Percentiles rank a stretch among this genome's conserved stretches.
phyloP scores from a whole-genome alignment of 768 basidiomycete species.

The Boletus vermiculosoides region DNA sequence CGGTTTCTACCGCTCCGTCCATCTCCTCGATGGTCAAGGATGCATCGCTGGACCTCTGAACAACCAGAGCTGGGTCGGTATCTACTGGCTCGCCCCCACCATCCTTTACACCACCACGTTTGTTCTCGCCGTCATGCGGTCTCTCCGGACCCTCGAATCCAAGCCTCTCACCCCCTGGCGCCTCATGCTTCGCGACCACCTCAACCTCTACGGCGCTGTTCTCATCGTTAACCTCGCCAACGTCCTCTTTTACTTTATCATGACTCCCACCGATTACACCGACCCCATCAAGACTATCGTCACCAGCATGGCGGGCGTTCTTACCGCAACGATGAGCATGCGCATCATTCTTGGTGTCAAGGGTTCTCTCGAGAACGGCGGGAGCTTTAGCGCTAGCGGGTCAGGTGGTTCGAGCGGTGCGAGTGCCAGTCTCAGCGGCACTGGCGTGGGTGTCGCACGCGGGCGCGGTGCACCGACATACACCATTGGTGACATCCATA shows the following conservation, averaged over 20 bases:
- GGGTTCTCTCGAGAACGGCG: slow-evolving; percentile 70
- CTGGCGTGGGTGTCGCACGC: slow-evolving; percentile 23
- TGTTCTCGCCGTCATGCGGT: slow-evolving; percentile 23
- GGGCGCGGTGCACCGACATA: slow-evolving; percentile 30
- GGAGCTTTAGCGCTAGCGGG: slow-evolving; percentile 61
- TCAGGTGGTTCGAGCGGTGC: slow-evolving; percentile 46
- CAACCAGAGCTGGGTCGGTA: slow-evolving; percentile 67
- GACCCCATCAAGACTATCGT: slow-evolving; percentile 83
- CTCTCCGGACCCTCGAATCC: slow-evolving; percentile 21
- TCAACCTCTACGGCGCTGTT: slow-evolving; percentile 82
- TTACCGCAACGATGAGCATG: slow-evolving; percentile 85
- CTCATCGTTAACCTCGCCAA: slow-evolving; percentile 80
- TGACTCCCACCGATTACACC: slow-evolving; percentile 53
- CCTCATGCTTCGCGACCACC: slow-evolving; percentile 85
- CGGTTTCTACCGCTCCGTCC: slow-evolving; percentile 81
- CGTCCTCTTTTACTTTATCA: slow-evolving; percentile 85
- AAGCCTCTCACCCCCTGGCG: slow-evolving; percentile 73
- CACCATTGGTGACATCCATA: slow-evolving; percentile 50
- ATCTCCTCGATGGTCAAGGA: slow-evolving; percentile 70
- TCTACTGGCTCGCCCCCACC: slow-evolving; percentile 83
- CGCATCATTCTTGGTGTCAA: slow-evolving; percentile 83
- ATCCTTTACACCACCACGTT: slow-evolving; percentile 49
- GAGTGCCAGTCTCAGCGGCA: slow-evolving; percentile 38
- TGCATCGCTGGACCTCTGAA: slow-evolving; percentile 82
- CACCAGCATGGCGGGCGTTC: slow-evolving; percentile 81